These are phyloP conservation scores for Ricinus communis DNA, from an alignment of 345 rosid genomes.

Conservation along the genomic window DNA sequence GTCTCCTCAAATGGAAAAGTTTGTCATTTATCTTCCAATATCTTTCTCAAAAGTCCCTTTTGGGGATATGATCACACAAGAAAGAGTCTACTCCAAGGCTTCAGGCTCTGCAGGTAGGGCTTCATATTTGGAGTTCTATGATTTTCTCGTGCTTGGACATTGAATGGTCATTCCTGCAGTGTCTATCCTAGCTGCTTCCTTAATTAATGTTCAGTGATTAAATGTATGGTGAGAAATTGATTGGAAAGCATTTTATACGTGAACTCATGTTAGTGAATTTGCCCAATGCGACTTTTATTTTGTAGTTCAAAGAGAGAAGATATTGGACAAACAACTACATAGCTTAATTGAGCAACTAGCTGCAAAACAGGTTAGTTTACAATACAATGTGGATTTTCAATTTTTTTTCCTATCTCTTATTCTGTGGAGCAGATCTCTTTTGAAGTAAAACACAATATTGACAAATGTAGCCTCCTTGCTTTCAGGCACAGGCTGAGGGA, in stretches of 20 bases:
- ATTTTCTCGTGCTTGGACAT: neutral
- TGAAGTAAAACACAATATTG: neutral
- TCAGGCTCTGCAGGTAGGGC: neutral
- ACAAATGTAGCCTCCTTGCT: conserved; percentile 16
- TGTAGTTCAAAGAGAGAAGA: conserved; percentile 91
- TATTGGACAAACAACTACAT: conserved; percentile 86
- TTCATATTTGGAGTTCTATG: neutral
- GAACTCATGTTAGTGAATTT: conserved; percentile 6
- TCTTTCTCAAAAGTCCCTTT: neutral
- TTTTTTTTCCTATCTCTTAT: conserved; percentile 1
- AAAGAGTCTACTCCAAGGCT: neutral
- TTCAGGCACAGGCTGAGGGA: conserved; percentile 86
- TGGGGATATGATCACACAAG: neutral
- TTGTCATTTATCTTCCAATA: neutral
- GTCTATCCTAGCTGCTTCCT: neutral
- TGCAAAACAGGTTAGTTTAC: conserved; percentile 66
- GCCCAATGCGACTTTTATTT: conserved; percentile 9
- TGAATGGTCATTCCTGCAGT: neutral
- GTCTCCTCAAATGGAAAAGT: neutral
- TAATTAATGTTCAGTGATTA: neutral
- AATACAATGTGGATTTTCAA: neutral
- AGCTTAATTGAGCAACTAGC: conserved; percentile 88
- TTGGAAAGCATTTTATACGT: neutral
- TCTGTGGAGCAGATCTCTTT: neutral
- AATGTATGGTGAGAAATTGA: neutral